Percentiles rank a stretch among this genome's conserved stretches.
Conservation (phyloP, 495 filamentous ascomycete species). For the Durotheca rogersii region DNA sequence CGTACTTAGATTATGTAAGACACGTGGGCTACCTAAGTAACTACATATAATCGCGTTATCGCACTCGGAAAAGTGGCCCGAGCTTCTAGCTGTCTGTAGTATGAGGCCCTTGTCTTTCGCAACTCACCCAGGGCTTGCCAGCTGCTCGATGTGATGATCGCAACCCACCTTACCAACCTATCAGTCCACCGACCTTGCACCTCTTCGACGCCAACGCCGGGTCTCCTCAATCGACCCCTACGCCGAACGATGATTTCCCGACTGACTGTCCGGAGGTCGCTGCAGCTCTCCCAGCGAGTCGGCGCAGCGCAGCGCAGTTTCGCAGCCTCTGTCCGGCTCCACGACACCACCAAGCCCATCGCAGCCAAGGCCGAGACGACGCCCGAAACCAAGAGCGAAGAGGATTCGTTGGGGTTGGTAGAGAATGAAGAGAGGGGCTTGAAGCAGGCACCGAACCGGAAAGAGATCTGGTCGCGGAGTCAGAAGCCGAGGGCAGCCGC, state of each 20-base stretch:
- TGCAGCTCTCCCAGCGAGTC: conserved; percentile 27
- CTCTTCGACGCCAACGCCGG: no score
- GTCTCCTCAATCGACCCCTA: conserved; percentile 45
- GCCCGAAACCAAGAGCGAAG: conserved; percentile 42
- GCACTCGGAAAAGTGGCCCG: conserved; percentile 30
- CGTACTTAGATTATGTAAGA: no score
- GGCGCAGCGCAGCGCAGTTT: conserved; percentile 39
- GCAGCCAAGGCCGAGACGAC: conserved; percentile 60
- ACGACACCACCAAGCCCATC: conserved; percentile 45
- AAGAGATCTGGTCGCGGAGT: conserved; percentile 74
- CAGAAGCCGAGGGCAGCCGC: conserved; percentile 77
- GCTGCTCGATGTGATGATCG: conserved; percentile 44
- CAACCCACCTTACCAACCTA: no score
- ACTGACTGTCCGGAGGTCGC: conserved; percentile 24
- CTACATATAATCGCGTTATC: no score
- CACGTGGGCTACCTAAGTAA: not conserved
- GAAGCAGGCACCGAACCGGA: conserved; percentile 85
- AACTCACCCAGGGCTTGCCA: conserved; percentile 32
- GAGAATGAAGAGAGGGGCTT: conserved; percentile 60
- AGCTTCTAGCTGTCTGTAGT: conserved; percentile 41
- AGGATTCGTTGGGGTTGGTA: conserved; percentile 55
- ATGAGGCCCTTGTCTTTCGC: no score
- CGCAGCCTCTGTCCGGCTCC: conserved; percentile 38
- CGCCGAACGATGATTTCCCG: conserved; percentile 57
- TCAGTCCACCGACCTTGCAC: no score